phyloP scores from a whole-genome alignment of 352 stramenopile species.

The Phytophthora megakarya region DNA sequence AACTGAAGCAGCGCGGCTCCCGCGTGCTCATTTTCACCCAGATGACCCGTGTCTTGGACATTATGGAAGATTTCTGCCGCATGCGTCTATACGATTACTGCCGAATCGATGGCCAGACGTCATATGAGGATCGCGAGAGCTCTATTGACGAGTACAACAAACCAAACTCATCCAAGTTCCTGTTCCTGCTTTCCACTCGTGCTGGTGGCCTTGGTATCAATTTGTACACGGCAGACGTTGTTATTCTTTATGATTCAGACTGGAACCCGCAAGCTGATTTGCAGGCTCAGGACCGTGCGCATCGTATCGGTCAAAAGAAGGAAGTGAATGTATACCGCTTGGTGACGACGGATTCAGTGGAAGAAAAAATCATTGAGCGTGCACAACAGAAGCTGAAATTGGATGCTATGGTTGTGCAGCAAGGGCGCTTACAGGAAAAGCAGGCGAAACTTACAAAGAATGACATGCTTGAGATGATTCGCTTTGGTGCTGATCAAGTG shows the following conservation, averaged over 20 bases:
- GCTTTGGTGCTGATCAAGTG: constrained; percentile 98
- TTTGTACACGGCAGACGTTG: constrained; percentile 98
- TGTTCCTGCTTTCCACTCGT: constrained; percentile 98
- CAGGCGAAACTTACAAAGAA: constrained; percentile 94
- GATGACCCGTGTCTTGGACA: constrained; percentile 93
- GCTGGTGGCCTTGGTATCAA: constrained; percentile 98
- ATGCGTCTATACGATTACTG: constrained; percentile 93
- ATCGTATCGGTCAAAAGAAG: constrained; percentile 99
- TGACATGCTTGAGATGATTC: constrained; percentile 97
- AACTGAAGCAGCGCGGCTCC: constrained; percentile 87
- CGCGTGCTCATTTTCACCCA: constrained; percentile 93
- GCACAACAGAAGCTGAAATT: constrained; percentile 97
- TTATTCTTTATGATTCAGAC: constrained; percentile 98
- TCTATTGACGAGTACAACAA: constrained; percentile 96
- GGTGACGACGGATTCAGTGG: constrained; percentile 96
- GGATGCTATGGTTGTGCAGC: constrained; percentile 87
- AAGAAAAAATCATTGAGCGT: constrained; percentile 99
- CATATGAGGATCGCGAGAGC: constrained; percentile 83
- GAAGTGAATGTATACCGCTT: constrained; percentile 96
- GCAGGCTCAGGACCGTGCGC: constrained; percentile 94
- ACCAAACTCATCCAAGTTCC: constrained; percentile 95
- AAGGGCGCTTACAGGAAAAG: constrained; percentile 87
- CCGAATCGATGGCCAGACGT: constrained; percentile 89
- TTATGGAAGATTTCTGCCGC: constrained; percentile 96
- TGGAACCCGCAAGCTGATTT: constrained; percentile 99